Evolutionary conservation across 257 asterid species (phyloP).

Genomic region (Anisodus tanguticus): DNA sequence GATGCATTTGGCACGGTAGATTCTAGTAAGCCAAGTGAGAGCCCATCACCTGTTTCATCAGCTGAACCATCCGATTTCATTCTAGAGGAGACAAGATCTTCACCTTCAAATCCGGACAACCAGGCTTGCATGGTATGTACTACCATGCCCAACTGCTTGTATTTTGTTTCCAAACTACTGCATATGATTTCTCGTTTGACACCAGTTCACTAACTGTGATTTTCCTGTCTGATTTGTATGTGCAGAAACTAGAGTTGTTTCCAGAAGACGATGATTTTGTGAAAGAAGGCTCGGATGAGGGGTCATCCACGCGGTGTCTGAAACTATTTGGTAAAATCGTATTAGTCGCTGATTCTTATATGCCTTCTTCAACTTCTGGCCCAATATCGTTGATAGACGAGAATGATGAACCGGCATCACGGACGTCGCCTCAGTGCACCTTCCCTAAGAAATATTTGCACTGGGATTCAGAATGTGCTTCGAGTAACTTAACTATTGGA

Average conservation of each 20-base stretch:
- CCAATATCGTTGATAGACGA: constrained; percentile 38
- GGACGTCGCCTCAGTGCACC: constrained; percentile 37
- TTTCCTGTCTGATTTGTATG: constrained; percentile 24
- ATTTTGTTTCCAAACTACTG: not conserved
- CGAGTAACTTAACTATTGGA: constrained; percentile 32
- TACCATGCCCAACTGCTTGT: not conserved
- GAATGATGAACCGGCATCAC: constrained; percentile 34
- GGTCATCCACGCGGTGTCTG: constrained; percentile 54
- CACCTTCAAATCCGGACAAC: constrained; percentile 50
- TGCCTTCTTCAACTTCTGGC: constrained; percentile 39
- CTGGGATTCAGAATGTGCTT: constrained; percentile 33
- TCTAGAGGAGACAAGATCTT: constrained; percentile 39
- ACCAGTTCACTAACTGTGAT: not conserved
- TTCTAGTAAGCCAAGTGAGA: constrained; percentile 45
- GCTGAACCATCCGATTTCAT: constrained; percentile 42
- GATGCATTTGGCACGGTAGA: constrained; percentile 53
- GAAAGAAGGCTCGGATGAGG: constrained; percentile 53
- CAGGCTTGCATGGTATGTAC: constrained; percentile 57
- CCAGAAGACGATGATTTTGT: constrained; percentile 41
- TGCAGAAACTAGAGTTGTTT: constrained; percentile 60
- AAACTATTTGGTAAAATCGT: constrained; percentile 89
- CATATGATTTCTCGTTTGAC: not conserved
- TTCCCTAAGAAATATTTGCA: constrained; percentile 32
- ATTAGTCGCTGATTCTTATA: constrained; percentile 47
- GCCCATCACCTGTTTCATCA: constrained; percentile 58